Conservation (phyloP, 768 basidiomycete species). For the Pleurotus ostreatus region DNA sequence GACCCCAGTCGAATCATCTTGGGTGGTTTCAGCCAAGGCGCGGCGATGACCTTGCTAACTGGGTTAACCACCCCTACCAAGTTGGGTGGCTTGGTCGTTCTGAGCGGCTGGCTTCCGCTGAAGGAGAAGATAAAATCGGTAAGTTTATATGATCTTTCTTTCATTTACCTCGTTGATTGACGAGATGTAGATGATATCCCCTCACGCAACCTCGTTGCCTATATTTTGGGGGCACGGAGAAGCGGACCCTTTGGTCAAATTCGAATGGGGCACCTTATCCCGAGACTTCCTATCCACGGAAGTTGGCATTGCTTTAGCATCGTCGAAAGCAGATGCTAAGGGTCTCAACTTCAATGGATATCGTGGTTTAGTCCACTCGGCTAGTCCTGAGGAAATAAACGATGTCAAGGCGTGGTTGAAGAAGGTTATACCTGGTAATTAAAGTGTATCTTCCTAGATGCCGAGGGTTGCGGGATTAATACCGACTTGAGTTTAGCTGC, state of each 20-base stretch:
- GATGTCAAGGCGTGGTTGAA: constrained; percentile 16
- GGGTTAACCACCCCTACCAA: constrained; percentile 33
- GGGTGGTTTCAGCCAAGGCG: constrained; percentile 48
- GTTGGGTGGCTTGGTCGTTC: constrained; percentile 34
- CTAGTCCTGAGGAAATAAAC: constrained; percentile 13
- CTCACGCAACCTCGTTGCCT: constrained; percentile 12
- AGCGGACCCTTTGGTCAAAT: constrained; percentile 13
- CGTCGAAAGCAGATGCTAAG: constrained; percentile 1
- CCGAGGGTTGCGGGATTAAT: neutral
- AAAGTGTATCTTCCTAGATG: neutral
- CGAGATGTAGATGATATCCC: constrained; percentile 11
- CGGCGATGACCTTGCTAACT: constrained; percentile 37
- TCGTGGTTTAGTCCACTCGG: constrained; percentile 10
- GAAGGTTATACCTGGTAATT: constrained; percentile 13
- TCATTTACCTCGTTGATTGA: neutral
- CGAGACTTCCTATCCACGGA: constrained; percentile 16
- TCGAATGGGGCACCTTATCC: constrained; percentile 9
- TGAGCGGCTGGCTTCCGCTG: constrained; percentile 43
- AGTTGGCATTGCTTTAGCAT: constrained; percentile 11
- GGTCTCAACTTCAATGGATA: constrained; percentile 14
- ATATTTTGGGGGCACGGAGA: constrained; percentile 22
- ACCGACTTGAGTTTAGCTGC: neutral
- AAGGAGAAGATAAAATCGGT: constrained; percentile 36
- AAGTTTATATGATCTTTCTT: constrained; percentile 4
- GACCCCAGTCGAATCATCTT: constrained; percentile 38